phyloP scores from a whole-genome alignment of 192 early-diverging fungal genomes.

The Neocallimastix lanati region DNA sequence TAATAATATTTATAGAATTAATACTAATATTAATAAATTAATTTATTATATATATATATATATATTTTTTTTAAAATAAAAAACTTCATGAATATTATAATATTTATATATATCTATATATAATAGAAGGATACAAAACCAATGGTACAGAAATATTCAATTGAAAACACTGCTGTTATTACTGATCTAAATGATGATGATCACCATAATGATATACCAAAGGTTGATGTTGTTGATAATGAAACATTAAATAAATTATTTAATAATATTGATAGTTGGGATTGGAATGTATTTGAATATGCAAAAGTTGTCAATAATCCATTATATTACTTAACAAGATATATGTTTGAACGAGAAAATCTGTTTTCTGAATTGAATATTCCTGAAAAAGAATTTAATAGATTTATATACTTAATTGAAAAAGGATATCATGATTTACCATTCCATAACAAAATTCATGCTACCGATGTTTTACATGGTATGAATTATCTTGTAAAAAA shows the following conservation, averaged over 20 bases:
- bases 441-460: slow-evolving; percentile 3
- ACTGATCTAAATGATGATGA: not conserved
- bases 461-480: slow-evolving; percentile 2
- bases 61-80: too few species aligned
- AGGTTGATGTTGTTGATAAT: not conserved
- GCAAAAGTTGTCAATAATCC: not conserved
- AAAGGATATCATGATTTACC: slow-evolving; percentile 2
- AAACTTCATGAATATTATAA: too few species aligned
- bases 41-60: too few species aligned
- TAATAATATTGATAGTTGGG: not conserved
- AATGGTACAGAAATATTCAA: not conserved
- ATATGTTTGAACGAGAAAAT: not conserved
- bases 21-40: too few species aligned
- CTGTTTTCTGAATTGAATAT: not conserved
- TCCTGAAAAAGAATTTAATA: not conserved
- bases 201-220: not conserved
- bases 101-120: too few species aligned
- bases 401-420: slow-evolving; percentile 1
- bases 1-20: too few species aligned
- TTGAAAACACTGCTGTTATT: not conserved
- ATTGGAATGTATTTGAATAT: slow-evolving; percentile 2
- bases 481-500: slow-evolving; percentile 2
- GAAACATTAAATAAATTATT: not conserved
- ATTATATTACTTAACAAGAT: not conserved
- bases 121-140: not conserved